Evolutionary conservation across 176 grass and related monocot genomes (phyloP), one percentile per base, ranked within the genome.

Genomic region (Canna indica): DNA sequence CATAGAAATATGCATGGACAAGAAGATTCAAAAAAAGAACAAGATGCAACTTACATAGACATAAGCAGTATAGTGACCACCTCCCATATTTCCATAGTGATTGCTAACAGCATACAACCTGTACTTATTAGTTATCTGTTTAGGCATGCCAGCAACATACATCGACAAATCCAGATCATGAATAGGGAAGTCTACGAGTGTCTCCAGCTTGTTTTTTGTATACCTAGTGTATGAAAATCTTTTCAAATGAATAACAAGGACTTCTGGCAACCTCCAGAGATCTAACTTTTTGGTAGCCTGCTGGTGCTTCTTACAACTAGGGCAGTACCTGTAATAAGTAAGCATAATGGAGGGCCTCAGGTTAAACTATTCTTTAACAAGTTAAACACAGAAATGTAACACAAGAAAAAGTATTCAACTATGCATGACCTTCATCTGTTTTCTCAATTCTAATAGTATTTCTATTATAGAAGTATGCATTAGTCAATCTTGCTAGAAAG

Each of bases 211-310:
- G 76, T 88, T 90, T 80, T 88, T 99, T 68, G 77, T 90, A 73
- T 85, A 90, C 73, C 88, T 85, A 11, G 64, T 90, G 64, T 93
- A 94, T 26, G 77, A 87, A 73, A 99, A 94, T 80, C 86, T 87
- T 77, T 99, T 99, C 24, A 93, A 86, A 81, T 99, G 95, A 72
- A 94, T 93, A 36, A 99, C 90, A 34, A 93, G 80, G 75, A 94
- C 81, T 86, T 99, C 86, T 0, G 90, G 94, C 38, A 90, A 74
- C 75, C 84, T 90, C 95, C 95, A 99, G 26, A 99, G 80, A 81
- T 93, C 90, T 69, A 99, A 68, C 81, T 99, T 99, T 78, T 99
- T 99, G 69, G 83, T 85, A 0, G 87, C 95, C 68, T 99, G 86
- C 28, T 90, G 86, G 81, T 93, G 86, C 84, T 81, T 87, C 83